A percentile compares a stretch with the other conserved stretches of the same genome.
Conservation (phyloP, 2,329 filamentous ascomycete genomes). For the Neurospora sp. region DNA sequence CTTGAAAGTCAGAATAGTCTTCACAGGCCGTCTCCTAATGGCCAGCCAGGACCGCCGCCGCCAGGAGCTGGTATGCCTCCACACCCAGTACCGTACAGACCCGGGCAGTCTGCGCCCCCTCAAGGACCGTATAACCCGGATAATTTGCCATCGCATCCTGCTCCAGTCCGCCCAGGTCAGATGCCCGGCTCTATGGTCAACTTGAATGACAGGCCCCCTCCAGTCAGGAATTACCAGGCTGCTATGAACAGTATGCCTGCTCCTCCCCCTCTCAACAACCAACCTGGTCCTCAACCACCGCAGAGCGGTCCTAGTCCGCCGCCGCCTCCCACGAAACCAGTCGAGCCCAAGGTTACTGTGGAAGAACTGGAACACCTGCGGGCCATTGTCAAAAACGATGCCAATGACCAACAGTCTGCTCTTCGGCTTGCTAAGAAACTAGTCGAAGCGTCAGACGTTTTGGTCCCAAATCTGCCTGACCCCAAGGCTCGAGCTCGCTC, state of each 20-base stretch:
- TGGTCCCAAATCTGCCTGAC: conserved; percentile 55
- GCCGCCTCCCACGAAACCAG: conserved; percentile 22
- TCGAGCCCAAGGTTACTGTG: conserved; percentile 54
- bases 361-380: conserved; percentile 71
- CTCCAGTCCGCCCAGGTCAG: conserved; percentile 52
- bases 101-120: conserved; percentile 16
- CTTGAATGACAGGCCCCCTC: conserved; percentile 46
- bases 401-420: conserved; percentile 60
- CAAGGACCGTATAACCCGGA: conserved; percentile 30
- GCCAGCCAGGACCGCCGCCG: conserved; percentile 6
- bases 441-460: conserved; percentile 70
- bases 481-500: conserved; percentile 64
- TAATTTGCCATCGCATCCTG: conserved; percentile 47
- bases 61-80: conserved; percentile 12
- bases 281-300: conserved; percentile 20
- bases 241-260: conserved; percentile 31
- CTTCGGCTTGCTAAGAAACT: conserved; percentile 72
- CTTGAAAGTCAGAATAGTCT: conserved; percentile 12
- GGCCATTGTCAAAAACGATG: conserved; percentile 57
- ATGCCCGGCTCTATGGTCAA: conserved; percentile 49
- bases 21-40: conserved; percentile 5
- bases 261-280: conserved; percentile 15
- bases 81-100: conserved; percentile 15
- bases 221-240: conserved; percentile 44
- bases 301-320: conserved; percentile 21